A percentile compares a stretch with the other conserved stretches of the same genome.
Conservation (phyloP, 75 land plant species). For the Chamaecyparis obtusa region DNA sequence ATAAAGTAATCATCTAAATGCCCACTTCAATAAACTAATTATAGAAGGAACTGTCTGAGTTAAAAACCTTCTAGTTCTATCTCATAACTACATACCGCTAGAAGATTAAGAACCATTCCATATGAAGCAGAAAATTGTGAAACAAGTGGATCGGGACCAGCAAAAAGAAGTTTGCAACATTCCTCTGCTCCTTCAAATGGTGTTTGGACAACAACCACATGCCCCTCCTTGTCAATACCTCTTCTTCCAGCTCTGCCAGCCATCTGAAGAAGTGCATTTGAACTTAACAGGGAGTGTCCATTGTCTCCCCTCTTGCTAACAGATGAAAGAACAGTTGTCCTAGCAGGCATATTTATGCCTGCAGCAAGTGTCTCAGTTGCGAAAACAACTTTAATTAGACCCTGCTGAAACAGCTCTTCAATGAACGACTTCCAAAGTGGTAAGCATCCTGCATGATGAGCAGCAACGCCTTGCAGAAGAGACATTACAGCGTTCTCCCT, state of each 20-base stretch:
- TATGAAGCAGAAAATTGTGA: constrained; percentile 99
- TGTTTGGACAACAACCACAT: constrained; percentile 90
- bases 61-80: neutral
- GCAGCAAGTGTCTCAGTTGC: constrained; percentile 99
- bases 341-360: constrained; percentile 99
- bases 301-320: constrained; percentile 79
- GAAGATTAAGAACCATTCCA: constrained; percentile 98
- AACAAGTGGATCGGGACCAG: constrained; percentile 91
- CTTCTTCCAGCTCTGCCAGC: constrained; percentile 97
- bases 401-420: constrained; percentile 90
- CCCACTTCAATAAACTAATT: constrained; percentile 3
- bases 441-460: constrained; percentile 98
- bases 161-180: constrained; percentile 84
- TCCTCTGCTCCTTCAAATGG: constrained; percentile 99
- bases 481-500: constrained; percentile 71
- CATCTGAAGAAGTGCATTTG: constrained; percentile 96
- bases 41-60: constrained; percentile 1
- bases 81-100: constrained; percentile 48
- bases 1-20: neutral
- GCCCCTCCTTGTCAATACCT: constrained; percentile 87
- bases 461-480: constrained; percentile 80
- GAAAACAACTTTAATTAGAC: constrained; percentile 92
- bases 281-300: constrained; percentile 64
- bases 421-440: constrained; percentile 97
- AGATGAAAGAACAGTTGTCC: constrained; percentile 89